A percentile compares a stretch with the other conserved stretches of the same genome.
These are phyloP conservation scores for Diaporthe sp. DNA, from an alignment of 2,329 filamentous ascomycete genomes.

Conservation along the genomic window DNA sequence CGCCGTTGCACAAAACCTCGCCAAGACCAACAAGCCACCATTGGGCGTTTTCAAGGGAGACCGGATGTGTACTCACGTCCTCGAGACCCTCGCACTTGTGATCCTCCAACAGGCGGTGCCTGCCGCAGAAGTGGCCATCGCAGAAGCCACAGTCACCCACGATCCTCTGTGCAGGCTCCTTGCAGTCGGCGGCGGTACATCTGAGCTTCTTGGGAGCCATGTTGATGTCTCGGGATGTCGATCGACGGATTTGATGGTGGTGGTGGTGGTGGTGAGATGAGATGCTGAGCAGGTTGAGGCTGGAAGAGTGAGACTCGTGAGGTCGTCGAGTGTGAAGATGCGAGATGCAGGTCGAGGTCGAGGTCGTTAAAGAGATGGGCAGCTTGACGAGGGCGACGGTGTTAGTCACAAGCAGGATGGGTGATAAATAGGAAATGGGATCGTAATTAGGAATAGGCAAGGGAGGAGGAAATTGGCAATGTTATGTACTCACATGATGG, in stretches of 20 bases:
- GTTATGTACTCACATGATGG: slow-evolving; percentile 40
- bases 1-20: slow-evolving; percentile 49
- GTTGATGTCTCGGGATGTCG: slow-evolving; percentile 13
- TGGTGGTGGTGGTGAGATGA: not conserved
- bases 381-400: not conserved
- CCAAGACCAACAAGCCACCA: slow-evolving; percentile 60
- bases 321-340: slow-evolving; percentile 5
- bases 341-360: not conserved
- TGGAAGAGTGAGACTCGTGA: not conserved
- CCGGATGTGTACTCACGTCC: slow-evolving; percentile 71
- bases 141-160: slow-evolving; percentile 98
- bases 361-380: not conserved
- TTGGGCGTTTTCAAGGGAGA: slow-evolving; percentile 44
- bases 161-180: slow-evolving; percentile 88
- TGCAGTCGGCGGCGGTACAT: slow-evolving; percentile 92
- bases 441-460: not conserved
- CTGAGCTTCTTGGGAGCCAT: slow-evolving; percentile 84
- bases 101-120: slow-evolving; percentile 92
- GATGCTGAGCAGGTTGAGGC: not conserved
- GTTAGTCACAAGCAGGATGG: slow-evolving; percentile 33
- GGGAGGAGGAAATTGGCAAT: slow-evolving; percentile 39
- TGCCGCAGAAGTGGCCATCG: slow-evolving; percentile 92
- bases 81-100: slow-evolving; percentile 94
- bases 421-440: slow-evolving; percentile 17
- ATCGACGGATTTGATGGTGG: slow-evolving; percentile 20